Evolutionary conservation across 2,329 filamentous ascomycete genomes (phyloP).

Genomic region (Fulvia fulva): DNA sequence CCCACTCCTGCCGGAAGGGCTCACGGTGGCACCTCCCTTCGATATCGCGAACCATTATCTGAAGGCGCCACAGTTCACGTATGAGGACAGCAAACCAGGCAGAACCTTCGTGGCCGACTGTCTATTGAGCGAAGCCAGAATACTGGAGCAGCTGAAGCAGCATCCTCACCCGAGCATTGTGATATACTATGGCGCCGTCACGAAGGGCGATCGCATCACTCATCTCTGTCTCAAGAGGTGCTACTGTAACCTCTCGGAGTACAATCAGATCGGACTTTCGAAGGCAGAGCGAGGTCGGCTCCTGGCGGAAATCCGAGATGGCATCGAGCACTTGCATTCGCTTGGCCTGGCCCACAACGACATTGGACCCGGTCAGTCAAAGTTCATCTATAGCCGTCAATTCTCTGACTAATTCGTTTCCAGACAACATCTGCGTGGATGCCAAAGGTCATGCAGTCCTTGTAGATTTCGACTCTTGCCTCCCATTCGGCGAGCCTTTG

Average conservation of each 20-base stretch:
- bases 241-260: conserved; percentile 25
- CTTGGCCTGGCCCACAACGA: conserved; percentile 29
- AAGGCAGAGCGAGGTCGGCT: conserved; percentile 19
- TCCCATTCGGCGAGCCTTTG: conserved; percentile 28
- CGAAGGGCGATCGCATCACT: conserved; percentile 27
- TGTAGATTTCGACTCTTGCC: conserved; percentile 38
- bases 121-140: conserved; percentile 26
- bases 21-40: conserved; percentile 19
- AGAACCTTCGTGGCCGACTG: conserved; percentile 30
- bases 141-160: conserved; percentile 25
- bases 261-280: conserved; percentile 18
- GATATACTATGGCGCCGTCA: conserved; percentile 30
- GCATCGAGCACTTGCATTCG: conserved; percentile 35
- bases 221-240: conserved; percentile 29
- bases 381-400: too few relatives aligned
- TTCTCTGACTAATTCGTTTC: not conserved
- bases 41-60: conserved; percentile 26
- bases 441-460: conserved; percentile 30
- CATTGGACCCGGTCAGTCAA: conserved; percentile 19
- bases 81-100: conserved; percentile 27
- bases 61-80: conserved; percentile 32
- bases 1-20: conserved; percentile 20
- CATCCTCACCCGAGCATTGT: conserved; percentile 31
- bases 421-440: conserved; percentile 35
- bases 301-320: conserved; percentile 26